Conservation (phyloP, 441 rosid genomes). For the Populus hybrid region DNA sequence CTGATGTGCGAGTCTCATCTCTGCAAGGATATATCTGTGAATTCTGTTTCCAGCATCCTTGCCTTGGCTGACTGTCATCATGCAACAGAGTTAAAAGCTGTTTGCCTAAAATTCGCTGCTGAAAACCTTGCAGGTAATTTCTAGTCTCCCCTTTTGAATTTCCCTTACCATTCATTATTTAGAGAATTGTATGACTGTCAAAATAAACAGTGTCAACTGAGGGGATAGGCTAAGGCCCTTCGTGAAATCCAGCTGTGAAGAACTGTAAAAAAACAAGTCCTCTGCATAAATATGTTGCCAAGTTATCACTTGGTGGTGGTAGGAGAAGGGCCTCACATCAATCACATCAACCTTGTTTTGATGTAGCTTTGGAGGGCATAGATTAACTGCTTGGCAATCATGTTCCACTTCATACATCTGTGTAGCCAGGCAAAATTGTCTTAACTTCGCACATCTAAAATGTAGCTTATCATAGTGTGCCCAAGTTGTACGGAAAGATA, state of each 20-base stretch:
- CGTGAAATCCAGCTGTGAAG: background rate
- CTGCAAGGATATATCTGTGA: slow-evolving; percentile 48
- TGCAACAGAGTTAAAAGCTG: slow-evolving; percentile 43
- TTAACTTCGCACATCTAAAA: background rate
- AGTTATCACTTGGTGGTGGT: background rate
- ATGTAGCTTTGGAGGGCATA: background rate
- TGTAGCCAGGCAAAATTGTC: background rate
- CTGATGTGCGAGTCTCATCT: slow-evolving; percentile 47
- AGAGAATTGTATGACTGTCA: background rate
- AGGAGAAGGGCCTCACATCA: background rate
- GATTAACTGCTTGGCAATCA: background rate
- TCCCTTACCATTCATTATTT: background rate
- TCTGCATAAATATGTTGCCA: background rate
- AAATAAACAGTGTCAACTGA: background rate
- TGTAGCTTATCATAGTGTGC: background rate
- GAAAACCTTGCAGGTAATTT: slow-evolving; percentile 46
- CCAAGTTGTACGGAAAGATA: background rate
- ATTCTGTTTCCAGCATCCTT: slow-evolving; percentile 39
- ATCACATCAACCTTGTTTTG: background rate
- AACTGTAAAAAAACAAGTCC: background rate
- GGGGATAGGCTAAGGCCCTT: background rate
- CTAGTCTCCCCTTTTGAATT: background rate
- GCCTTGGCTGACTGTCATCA: slow-evolving; percentile 48
- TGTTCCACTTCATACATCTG: background rate
- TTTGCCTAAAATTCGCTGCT: slow-evolving; percentile 50